phyloP scores from a whole-genome alignment of 2,329 filamentous ascomycete species.

The Penicillium brasilianum region DNA sequence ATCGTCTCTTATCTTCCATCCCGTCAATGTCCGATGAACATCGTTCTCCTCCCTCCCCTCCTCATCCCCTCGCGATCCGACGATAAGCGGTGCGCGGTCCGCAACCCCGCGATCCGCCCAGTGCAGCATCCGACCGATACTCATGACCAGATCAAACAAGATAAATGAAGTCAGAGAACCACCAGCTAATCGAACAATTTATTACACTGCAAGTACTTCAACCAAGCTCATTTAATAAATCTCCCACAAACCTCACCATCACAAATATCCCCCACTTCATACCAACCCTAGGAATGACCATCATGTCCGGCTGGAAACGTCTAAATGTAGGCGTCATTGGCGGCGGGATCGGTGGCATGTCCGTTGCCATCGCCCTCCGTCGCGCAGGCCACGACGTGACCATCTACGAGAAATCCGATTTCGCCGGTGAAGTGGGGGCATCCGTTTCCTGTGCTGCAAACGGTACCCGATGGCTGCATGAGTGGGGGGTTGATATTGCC shows the following conservation, averaged over 20 bases:
- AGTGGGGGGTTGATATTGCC: slow-evolving; percentile 68
- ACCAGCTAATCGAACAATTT: neutral
- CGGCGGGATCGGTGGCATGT: slow-evolving; percentile 61
- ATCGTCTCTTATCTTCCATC: neutral
- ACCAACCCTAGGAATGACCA: neutral
- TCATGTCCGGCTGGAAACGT: slow-evolving; percentile 47
- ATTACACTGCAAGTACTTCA: neutral
- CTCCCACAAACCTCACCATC: neutral
- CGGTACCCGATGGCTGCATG: slow-evolving; percentile 70
- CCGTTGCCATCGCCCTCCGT: slow-evolving; percentile 57
- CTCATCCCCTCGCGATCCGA: slow-evolving; percentile 1
- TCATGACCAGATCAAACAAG: slow-evolving; percentile 1
- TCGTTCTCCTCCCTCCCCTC: too few species aligned
- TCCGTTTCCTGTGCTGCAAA: slow-evolving; percentile 73
- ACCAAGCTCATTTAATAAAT: neutral
- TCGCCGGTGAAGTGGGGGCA: slow-evolving; percentile 70
- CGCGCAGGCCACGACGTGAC: slow-evolving; percentile 62
- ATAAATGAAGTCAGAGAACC: slow-evolving; percentile 10
- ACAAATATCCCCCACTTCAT: neutral
- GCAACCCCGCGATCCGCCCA: slow-evolving; percentile 15
- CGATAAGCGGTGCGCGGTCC: slow-evolving; percentile 31
- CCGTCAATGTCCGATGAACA: neutral
- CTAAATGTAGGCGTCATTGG: slow-evolving; percentile 56
- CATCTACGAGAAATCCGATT: slow-evolving; percentile 70
- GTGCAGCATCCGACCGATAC: slow-evolving; percentile 23